Conservation (phyloP, 1,284 basidiomycete species). For the Marasmius oreades region DNA sequence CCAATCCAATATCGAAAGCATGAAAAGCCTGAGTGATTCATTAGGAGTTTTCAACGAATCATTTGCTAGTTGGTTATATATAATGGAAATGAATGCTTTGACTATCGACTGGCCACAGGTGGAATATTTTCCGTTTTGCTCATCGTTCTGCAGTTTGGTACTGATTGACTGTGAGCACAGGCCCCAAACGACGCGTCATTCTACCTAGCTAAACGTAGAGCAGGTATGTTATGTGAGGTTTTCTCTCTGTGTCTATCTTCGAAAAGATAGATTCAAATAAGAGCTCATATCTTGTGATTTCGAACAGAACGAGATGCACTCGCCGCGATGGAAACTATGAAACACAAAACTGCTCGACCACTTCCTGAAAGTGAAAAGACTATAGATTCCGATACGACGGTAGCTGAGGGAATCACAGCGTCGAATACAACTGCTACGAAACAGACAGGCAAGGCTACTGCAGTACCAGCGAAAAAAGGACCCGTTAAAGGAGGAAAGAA, state of each 20-base stretch:
- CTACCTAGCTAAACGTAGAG: conserved; percentile 51
- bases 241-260: background rate
- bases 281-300: background rate
- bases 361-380: conserved; percentile 29
- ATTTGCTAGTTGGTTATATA: conserved; percentile 89
- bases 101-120: conserved; percentile 92
- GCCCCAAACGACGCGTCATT: conserved; percentile 65
- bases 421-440: conserved; percentile 35
- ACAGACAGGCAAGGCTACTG: conserved; percentile 24
- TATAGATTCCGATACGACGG: conserved; percentile 38
- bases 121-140: too few relatives aligned
- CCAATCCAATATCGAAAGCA: conserved; percentile 69
- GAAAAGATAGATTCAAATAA: background rate
- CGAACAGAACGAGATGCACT: conserved; percentile 43
- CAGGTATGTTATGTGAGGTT: conserved; percentile 47
- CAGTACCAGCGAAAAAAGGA: conserved; percentile 50
- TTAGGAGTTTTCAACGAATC: conserved; percentile 89
- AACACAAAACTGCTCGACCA: conserved; percentile 12
- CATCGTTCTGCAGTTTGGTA: too few relatives aligned
- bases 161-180: conserved; percentile 33
- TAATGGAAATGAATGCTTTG: conserved; percentile 92
- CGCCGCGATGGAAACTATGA: conserved; percentile 34
- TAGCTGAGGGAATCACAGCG: conserved; percentile 39
- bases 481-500: conserved; percentile 42
- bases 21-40: conserved; percentile 71